Evolutionary conservation across 805 yeast genomes (phyloP).

Genomic region (Candida krabiensis): DNA sequence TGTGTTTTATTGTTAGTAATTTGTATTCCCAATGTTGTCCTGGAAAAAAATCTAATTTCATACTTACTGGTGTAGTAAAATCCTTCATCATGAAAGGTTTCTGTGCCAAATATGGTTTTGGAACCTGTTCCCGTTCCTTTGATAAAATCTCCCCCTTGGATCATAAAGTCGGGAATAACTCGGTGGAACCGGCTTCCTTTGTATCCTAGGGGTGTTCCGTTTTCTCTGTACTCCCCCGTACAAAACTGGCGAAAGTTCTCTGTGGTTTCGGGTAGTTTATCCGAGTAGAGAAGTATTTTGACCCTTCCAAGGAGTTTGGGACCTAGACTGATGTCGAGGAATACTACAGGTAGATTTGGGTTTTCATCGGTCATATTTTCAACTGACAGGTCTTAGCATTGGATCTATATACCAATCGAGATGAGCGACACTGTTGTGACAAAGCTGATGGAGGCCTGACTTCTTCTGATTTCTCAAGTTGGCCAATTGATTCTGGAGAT

Average conservation of each 20-base stretch:
- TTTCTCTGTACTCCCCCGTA: constrained; percentile 45
- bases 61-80: constrained; percentile 34
- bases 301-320: constrained; percentile 40
- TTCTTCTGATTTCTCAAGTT: too few relatives aligned
- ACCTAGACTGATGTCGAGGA: constrained; percentile 33
- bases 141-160: constrained; percentile 34
- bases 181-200: constrained; percentile 40
- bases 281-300: constrained; percentile 43
- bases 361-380: too few relatives aligned
- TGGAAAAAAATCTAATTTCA: constrained; percentile 1
- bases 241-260: constrained; percentile 56
- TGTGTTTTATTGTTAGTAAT: constrained; percentile 3
- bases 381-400: too few relatives aligned
- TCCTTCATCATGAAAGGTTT: constrained; percentile 45
- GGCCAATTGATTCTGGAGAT: too few relatives aligned
- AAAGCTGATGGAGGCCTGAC: too few relatives aligned
- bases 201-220: constrained; percentile 44
- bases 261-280: constrained; percentile 42
- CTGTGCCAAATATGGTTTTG: constrained; percentile 39
- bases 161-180: constrained; percentile 43
- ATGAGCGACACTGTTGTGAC: too few relatives aligned
- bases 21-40: not conserved
- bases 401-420: too few relatives aligned
- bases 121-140: constrained; percentile 46
- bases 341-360: too few relatives aligned